Percentiles rank a stretch among this genome's conserved stretches.
Conservation (phyloP, 805 yeast species). For the Candida tammaniensis region DNA sequence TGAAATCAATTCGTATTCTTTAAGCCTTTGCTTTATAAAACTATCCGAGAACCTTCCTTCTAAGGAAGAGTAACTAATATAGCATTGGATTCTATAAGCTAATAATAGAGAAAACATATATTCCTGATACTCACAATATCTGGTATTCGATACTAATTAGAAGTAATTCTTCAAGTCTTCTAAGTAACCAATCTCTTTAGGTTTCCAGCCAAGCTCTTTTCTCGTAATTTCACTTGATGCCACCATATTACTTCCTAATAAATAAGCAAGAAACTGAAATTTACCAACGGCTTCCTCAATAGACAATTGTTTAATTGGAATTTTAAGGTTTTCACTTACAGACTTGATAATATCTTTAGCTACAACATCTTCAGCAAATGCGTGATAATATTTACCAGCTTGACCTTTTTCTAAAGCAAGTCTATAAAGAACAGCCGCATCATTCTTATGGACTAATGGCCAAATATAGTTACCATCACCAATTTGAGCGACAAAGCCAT, state of each 20-base stretch:
- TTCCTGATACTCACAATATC: too few relatives aligned
- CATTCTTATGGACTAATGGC: constrained; percentile 28
- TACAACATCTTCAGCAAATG: constrained; percentile 16
- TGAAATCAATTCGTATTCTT: too few relatives aligned
- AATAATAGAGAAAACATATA: too few relatives aligned
- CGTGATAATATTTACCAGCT: constrained; percentile 10
- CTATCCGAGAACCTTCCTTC: too few relatives aligned
- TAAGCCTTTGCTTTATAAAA: too few relatives aligned
- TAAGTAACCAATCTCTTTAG: constrained; percentile 7
- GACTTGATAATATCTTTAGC: constrained; percentile 23
- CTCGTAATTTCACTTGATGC: constrained; percentile 16
- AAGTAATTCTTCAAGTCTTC: neutral
- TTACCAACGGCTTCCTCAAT: constrained; percentile 10
- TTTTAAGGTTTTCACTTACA: constrained; percentile 16
- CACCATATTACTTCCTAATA: constrained; percentile 3
- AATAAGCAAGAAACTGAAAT: constrained; percentile 12
- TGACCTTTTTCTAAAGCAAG: constrained; percentile 10
- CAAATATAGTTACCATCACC: constrained; percentile 29
- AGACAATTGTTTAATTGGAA: constrained; percentile 15
- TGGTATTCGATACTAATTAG: too few relatives aligned
- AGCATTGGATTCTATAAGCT: too few relatives aligned
- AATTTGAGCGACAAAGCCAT: constrained; percentile 28
- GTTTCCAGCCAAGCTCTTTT: constrained; percentile 22
- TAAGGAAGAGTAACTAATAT: too few relatives aligned
- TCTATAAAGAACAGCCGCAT: constrained; percentile 27